A percentile compares a stretch with the other conserved stretches of the same genome.
These are phyloP conservation scores for Backusella parvicylindrica DNA, from an alignment of 192 early-diverging fungal genomes.

Conservation along the genomic window DNA sequence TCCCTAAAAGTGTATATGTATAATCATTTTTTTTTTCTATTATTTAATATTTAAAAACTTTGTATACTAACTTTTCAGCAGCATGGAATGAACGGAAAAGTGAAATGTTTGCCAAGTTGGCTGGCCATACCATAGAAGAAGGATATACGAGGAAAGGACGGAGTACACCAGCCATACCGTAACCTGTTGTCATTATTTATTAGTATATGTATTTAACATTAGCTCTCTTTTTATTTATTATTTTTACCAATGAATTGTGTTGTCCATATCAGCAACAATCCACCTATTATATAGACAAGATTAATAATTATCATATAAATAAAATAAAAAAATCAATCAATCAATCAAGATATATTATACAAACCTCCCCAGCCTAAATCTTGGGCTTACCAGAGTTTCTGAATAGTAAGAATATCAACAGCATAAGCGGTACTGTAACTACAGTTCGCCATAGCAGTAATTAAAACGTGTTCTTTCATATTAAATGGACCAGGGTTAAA, in stretches of 20 bases:
- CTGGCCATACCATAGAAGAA: slow-evolving; percentile 85
- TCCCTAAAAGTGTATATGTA: neutral
- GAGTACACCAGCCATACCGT: slow-evolving; percentile 63
- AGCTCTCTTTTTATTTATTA: too few species aligned
- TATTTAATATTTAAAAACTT: neutral
- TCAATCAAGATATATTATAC: too few species aligned
- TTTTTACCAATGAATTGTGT: slow-evolving; percentile 34
- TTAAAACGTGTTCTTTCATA: slow-evolving; percentile 66
- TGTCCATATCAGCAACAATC: slow-evolving; percentile 51
- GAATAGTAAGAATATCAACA: slow-evolving; percentile 52
- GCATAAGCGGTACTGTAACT: slow-evolving; percentile 51
- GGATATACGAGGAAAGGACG: slow-evolving; percentile 83
- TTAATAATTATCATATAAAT: too few species aligned
- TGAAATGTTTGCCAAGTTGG: slow-evolving; percentile 69
- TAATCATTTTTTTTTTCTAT: slow-evolving; percentile 3
- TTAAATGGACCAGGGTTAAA: slow-evolving; percentile 62
- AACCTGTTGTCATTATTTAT: neutral
- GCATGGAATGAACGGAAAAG: slow-evolving; percentile 75
- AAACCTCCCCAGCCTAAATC: slow-evolving; percentile 49
- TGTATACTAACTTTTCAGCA: neutral
- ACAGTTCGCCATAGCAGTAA: slow-evolving; percentile 50
- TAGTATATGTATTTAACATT: neutral
- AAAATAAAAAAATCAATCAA: too few species aligned
- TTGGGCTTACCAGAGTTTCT: slow-evolving; percentile 52
- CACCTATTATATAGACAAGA: too few species aligned